phyloP scores from a whole-genome alignment of 2,329 filamentous ascomycete genomes.

The Arthrobotrys sinensis region DNA sequence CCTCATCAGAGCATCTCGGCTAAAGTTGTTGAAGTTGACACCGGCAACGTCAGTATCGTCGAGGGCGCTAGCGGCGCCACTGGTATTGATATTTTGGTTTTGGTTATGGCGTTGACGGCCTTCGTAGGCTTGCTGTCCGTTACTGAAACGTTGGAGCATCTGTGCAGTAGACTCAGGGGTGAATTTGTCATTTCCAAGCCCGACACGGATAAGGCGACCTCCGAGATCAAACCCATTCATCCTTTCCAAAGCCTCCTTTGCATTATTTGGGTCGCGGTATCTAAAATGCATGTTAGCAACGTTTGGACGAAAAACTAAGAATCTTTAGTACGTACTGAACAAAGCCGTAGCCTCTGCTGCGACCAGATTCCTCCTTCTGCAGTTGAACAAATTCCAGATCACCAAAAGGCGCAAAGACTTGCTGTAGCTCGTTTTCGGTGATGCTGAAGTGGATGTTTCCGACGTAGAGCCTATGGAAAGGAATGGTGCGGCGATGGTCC shows the following conservation, averaged over 20 bases:
- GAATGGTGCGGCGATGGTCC: conserved; percentile 71
- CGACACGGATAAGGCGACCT: conserved; percentile 96
- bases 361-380: conserved; percentile 92
- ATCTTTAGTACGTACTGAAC: conserved; percentile 82
- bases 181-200: conserved; percentile 99
- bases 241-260: conserved; percentile 94
- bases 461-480: conserved; percentile 97
- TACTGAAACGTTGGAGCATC: conserved; percentile 91
- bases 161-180: conserved; percentile 96
- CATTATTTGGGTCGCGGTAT: conserved; percentile 89
- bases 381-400: conserved; percentile 97
- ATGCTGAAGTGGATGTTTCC: conserved; percentile 99
- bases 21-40: conserved; percentile 99
- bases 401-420: conserved; percentile 97
- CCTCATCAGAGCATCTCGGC: conserved; percentile 97
- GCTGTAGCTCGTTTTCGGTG: conserved; percentile 93
- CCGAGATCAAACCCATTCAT: conserved; percentile 99
- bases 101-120: conserved; percentile 69
- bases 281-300: conserved; percentile 70
- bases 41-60: conserved; percentile 98
- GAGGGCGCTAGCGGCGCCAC: conserved; percentile 83
- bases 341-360: conserved; percentile 96
- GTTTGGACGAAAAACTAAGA: neutral
- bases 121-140: conserved; percentile 81
- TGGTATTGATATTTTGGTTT: conserved; percentile 83